Evolutionary conservation across 176 grass and related monocot genomes (phyloP), one percentile per base, ranked within the genome.

Genomic region (Triticum urartu): DNA sequence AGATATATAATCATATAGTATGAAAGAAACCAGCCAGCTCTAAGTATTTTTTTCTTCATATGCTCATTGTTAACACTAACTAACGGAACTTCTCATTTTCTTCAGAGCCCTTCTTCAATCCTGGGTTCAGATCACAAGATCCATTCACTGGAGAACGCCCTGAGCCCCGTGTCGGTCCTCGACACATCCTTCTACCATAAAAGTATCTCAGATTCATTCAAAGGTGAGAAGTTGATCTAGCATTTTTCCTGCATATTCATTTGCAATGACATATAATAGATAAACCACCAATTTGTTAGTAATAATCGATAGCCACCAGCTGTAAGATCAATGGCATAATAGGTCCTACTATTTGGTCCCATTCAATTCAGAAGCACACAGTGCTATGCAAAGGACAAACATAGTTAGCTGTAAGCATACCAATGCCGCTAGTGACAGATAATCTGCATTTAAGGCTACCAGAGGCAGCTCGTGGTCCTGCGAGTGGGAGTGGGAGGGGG

Each of bases 151-250:
- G 86, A 91, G 54, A 91, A 88, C 66, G 75, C 77, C 21, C 90
- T 88, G 2, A 94, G 92, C 84, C 97, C 94, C 8, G 89, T 97
- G 9, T 97, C 97, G 22, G 89, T 99, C 81, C 94, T 97, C 22
- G 92, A 97, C 86, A 85, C 88, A 33, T 97, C 90, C 33, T 99
- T 87, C 84, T 94, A 92, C 80, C 85, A 91, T 17, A 93, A 83
- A 89, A 94, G 84, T 65, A 87, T 88, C 59, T 85, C 90, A 26
- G 85, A 99, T 86, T 89, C 85, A 22, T 90, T 91, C 83, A 91
- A 77, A 97, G 94, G 97, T 97, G 80, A 97, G 90, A 75, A 89
- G 24, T 70, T 81, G 22, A 68, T 88, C 45, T 68, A 33, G 15
- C 35, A 56, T 12, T 76, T 81, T 77, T 64, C 11, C 50, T 87